These are phyloP conservation scores for Mikania micrantha DNA, from an alignment of 129 eudicot species.

Conservation along the genomic window DNA sequence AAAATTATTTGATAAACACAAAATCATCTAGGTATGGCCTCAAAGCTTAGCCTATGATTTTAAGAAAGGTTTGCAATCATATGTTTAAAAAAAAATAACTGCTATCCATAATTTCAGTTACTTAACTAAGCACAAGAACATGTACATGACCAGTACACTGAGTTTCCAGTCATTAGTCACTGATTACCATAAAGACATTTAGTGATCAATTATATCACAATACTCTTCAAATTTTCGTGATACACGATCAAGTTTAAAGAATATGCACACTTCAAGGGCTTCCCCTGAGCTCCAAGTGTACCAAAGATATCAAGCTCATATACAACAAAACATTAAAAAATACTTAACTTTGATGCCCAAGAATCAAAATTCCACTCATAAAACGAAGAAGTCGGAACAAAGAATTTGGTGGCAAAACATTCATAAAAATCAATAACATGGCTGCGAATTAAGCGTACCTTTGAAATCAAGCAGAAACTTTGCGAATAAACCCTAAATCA, in stretches of 20 bases:
- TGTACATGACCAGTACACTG: not conserved
- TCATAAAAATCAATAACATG: not conserved
- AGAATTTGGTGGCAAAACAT: slow-evolving; percentile 10
- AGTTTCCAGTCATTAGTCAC: slow-evolving; percentile 8
- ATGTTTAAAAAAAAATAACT: not conserved
- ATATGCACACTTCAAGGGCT: slow-evolving; percentile 1
- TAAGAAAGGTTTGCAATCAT: not conserved
- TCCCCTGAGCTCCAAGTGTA: slow-evolving; percentile 7
- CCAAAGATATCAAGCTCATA: slow-evolving; percentile 15
- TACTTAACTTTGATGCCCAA: not conserved
- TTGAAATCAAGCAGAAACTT: slow-evolving; percentile 26
- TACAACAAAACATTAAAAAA: slow-evolving; percentile 4
- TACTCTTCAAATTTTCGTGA: slow-evolving; percentile 23
- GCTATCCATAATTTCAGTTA: not conserved
- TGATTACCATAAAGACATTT: slow-evolving; percentile 11
- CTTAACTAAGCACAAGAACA: slow-evolving; percentile 1
- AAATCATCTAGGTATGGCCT: slow-evolving; percentile 2
- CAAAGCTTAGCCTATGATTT: too few species aligned
- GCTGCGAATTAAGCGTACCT: slow-evolving; percentile 34
- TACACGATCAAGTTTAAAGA: not conserved
- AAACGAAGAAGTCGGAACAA: slow-evolving; percentile 16
- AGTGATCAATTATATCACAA: slow-evolving; percentile 19
- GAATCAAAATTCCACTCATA: slow-evolving; percentile 1
- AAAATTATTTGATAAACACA: not conserved
- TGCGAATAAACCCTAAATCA: slow-evolving; percentile 13